phyloP scores from a whole-genome alignment of 2,329 filamentous ascomycete genomes.

The Colletotrichum tanaceti region DNA sequence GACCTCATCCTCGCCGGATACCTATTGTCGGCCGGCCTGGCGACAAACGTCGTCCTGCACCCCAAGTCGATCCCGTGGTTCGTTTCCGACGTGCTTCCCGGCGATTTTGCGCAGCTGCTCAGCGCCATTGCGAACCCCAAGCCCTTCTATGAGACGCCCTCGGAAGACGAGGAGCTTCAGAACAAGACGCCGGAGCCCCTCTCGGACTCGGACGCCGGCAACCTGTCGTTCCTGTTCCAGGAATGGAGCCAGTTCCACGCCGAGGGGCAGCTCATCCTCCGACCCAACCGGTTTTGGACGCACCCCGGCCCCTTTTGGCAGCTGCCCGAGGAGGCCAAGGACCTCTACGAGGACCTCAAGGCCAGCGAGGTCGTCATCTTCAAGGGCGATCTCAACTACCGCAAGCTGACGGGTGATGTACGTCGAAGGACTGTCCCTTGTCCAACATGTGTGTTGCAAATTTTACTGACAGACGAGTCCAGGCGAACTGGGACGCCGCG shows the following conservation, averaged over 20 bases:
- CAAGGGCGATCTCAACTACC: conserved; percentile 97
- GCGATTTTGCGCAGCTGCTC: conserved; percentile 86
- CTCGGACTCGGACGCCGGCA: conserved; percentile 72
- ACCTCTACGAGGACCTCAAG: conserved; percentile 81
- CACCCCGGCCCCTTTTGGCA: conserved; percentile 89
- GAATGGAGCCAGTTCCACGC: conserved; percentile 84
- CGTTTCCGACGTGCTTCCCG: conserved; percentile 91
- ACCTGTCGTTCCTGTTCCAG: conserved; percentile 81
- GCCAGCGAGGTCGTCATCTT: conserved; percentile 90
- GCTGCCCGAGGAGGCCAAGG: conserved; percentile 74
- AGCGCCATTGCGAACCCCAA: conserved; percentile 82
- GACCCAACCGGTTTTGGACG: conserved; percentile 94
- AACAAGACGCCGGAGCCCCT: conserved; percentile 71
- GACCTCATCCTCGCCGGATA: conserved; percentile 94
- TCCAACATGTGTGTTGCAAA: no score
- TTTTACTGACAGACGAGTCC: conserved; percentile 8
- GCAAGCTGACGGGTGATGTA: conserved; percentile 91
- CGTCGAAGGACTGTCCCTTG: conserved; percentile 49
- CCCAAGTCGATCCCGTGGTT: conserved; percentile 98
- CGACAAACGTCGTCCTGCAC: conserved; percentile 87
- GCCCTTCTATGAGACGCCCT: conserved; percentile 80
- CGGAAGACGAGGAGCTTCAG: conserved; percentile 72
- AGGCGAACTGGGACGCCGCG: conserved; percentile 85
- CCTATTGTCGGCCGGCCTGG: conserved; percentile 83
- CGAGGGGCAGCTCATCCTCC: conserved; percentile 84